phyloP scores from a whole-genome alignment of 208 protist species.

The Strigomonas culicis region DNA sequence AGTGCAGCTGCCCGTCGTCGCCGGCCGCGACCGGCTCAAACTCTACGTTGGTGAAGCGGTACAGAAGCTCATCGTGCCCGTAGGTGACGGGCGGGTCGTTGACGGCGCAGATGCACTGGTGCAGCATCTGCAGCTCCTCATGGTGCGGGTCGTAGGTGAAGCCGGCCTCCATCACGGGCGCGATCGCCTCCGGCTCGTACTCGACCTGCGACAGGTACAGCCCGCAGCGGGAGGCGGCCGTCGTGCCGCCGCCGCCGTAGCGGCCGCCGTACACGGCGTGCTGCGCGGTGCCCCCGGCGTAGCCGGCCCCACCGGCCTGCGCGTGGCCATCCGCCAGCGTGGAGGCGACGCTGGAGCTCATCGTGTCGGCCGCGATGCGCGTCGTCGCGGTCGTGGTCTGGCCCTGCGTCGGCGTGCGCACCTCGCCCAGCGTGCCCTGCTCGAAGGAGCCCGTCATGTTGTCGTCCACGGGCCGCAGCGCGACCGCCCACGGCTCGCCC shows the following conservation, averaged over 20 bases:
- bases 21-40: slow-evolving; percentile 28
- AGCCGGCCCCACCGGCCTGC: not conserved
- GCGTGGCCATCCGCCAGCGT: slow-evolving; percentile 7
- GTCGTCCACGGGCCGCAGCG: slow-evolving; percentile 27
- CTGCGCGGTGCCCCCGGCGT: not conserved
- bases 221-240: slow-evolving; percentile 29
- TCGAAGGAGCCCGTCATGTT: slow-evolving; percentile 24
- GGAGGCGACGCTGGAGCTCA: not conserved
- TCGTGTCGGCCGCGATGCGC: slow-evolving; percentile 15
- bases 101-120: slow-evolving; percentile 43
- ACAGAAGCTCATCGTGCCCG: slow-evolving; percentile 45
- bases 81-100: slow-evolving; percentile 54
- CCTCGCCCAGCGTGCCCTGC: slow-evolving; percentile 13
- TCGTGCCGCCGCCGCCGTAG: slow-evolving; percentile 20
- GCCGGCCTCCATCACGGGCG: slow-evolving; percentile 4
- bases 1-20: slow-evolving; percentile 27
- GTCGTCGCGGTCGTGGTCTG: slow-evolving; percentile 13
- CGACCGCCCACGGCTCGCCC: slow-evolving; percentile 69
- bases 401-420: not conserved
- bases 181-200: slow-evolving; percentile 15
- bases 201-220: slow-evolving; percentile 34
- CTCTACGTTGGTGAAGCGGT: slow-evolving; percentile 59
- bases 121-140: slow-evolving; percentile 37
- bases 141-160: slow-evolving; percentile 27
- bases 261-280: slow-evolving; percentile 16